Conservation (phyloP, 2,329 filamentous ascomycete species). For the Exophiala xenobiotica region DNA sequence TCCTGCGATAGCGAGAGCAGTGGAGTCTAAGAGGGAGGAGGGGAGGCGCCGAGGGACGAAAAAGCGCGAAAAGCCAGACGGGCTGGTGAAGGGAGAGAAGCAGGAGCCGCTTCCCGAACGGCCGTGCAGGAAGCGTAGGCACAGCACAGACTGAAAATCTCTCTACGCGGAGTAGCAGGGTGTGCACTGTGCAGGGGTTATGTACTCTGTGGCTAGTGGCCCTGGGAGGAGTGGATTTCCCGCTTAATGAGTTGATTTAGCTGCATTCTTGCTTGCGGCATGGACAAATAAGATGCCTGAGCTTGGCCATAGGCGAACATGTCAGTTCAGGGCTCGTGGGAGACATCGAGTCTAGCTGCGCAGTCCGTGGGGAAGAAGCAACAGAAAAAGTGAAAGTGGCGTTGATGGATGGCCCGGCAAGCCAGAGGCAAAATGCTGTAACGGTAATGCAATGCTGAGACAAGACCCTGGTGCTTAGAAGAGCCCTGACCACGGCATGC, state of each 20-base stretch:
- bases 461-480: too few species aligned
- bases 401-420: not conserved
- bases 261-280: not conserved
- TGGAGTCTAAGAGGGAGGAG: conserved; percentile 8
- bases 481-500: too few species aligned
- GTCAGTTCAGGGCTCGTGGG: conserved; percentile 1
- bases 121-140: conserved; percentile 7
- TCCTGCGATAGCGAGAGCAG: not conserved
- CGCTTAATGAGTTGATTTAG: not conserved
- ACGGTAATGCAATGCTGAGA: too few species aligned
- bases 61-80: conserved; percentile 2
- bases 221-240: not conserved
- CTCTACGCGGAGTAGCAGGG: too few species aligned
- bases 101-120: conserved; percentile 13
- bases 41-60: conserved; percentile 1
- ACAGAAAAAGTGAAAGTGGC: conserved; percentile 4
- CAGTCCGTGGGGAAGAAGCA: not conserved
- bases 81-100: not conserved
- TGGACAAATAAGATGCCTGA: not conserved
- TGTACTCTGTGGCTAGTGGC: too few species aligned
- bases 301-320: not conserved
- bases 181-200: too few species aligned
- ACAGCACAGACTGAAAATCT: conserved; percentile 5
- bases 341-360: not conserved
- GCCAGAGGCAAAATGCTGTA: too few species aligned